Percentiles rank a stretch among this genome's conserved stretches.
These are phyloP conservation scores for Rhododendron molle DNA, from an alignment of 148 eudicot genomes.

Conservation along the genomic window DNA sequence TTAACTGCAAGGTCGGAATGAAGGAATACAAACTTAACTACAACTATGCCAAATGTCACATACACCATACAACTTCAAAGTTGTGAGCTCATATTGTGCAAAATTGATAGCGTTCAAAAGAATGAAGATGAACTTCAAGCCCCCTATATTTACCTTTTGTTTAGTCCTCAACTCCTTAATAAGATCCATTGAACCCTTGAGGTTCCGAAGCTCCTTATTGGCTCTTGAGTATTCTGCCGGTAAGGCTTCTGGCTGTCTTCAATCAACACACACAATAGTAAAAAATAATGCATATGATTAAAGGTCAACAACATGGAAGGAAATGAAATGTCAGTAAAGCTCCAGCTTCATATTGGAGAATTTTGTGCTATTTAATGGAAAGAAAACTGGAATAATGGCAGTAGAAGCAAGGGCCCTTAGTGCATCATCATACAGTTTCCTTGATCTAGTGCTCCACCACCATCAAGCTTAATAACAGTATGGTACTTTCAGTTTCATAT, in stretches of 20 bases:
- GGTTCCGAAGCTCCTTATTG: constrained; percentile 77
- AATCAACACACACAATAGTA: constrained; percentile 24
- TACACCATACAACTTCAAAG: neutral
- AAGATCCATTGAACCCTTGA: constrained; percentile 51
- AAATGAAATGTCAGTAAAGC: neutral
- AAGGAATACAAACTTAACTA: neutral
- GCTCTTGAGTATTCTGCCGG: constrained; percentile 69
- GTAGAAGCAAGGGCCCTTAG: neutral
- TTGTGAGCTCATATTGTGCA: neutral
- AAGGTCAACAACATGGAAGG: neutral
- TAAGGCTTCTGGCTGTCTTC: constrained; percentile 79
- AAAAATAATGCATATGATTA: neutral
- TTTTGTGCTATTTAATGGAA: neutral
- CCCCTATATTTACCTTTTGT: constrained; percentile 54
- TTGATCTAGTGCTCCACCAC: neutral
- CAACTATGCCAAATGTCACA: neutral
- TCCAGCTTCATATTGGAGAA: neutral
- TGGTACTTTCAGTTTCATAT: neutral
- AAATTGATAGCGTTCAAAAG: neutral
- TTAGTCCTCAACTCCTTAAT: constrained; percentile 62
- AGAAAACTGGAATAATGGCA: neutral
- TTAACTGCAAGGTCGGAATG: neutral
- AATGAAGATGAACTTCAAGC: neutral
- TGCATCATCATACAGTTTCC: neutral
- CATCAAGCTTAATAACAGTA: neutral